Evolutionary conservation across 768 basidiomycete genomes (phyloP).

Genomic region (Sistotremastrum niveocremeum): DNA sequence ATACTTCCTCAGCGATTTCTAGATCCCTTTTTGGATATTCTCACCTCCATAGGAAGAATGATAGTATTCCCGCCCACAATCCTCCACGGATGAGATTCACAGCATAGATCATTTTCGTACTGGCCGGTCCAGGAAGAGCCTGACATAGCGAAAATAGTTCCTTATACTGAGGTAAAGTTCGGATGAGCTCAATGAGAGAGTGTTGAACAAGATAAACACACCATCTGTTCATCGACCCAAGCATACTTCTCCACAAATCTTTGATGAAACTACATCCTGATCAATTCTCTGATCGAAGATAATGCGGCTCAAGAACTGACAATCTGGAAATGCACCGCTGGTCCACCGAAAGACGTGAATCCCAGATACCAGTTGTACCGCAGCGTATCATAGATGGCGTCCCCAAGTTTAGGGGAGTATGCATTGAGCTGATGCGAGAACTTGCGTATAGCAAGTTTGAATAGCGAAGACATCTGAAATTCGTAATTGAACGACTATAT

Average conservation of each 20-base stretch:
- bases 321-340: slow-evolving; percentile 35
- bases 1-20: background rate
- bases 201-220: slow-evolving; percentile 4
- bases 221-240: slow-evolving; percentile 16
- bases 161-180: too few species aligned
- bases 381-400: too few species aligned
- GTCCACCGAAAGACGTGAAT: slow-evolving; percentile 35
- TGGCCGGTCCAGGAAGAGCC: slow-evolving; percentile 35
- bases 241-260: slow-evolving; percentile 15
- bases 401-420: too few species aligned
- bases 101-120: slow-evolving; percentile 34
- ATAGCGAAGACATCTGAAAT: too few species aligned
- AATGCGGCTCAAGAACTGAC: slow-evolving; percentile 17
- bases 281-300: slow-evolving; percentile 23
- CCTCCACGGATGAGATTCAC: slow-evolving; percentile 32
- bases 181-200: too few species aligned
- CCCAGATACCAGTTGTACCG: slow-evolving; percentile 21
- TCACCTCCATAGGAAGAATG: slow-evolving; percentile 28
- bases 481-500: too few species aligned
- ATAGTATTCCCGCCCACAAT: slow-evolving; percentile 24
- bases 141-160: slow-evolving; percentile 36
- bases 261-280: slow-evolving; percentile 26
- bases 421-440: too few species aligned
- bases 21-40: background rate
- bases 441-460: too few species aligned